Base-by-base conservation (phyloP, 1,284 basidiomycete species). In the Lentinula novae-zelandiae region DNA sequence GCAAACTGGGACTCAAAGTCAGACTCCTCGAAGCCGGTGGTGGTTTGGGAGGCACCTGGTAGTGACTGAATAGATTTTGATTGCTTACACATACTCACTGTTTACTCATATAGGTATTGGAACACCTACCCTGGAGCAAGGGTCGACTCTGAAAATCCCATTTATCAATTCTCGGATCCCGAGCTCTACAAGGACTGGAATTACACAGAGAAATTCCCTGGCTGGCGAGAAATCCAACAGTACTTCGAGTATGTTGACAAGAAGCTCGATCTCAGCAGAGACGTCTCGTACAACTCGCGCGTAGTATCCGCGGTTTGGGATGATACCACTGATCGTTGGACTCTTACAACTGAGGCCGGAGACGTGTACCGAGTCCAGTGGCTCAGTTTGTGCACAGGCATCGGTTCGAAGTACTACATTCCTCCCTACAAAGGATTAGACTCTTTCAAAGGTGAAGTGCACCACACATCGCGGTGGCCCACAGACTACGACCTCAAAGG, bases 111-210 rank as follows among this genome's bases (percentile, higher is more conserved):
- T 44, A 46, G 44, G 44, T 65, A 68, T 38, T 70, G 69, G 69
- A 70, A 69, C 58, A 67, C 67, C 44, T 71, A 69, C 49, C 69
- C 69, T 5, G 69, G 69, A 20, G 66, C 67, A 15, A 34, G 57
- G 10, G 57, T 58, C 7, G 54, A 38, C 48, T 57, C 54, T 13
- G 36, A 40, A 13, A 48, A 50, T 33, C 50, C 55, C 6, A 39
- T 52, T 4, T 44, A 38, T 36, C 68, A 71, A 56, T 65, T 68
- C 52, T 65, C 65, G 1, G 67, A 63, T 58, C 65, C 57, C 38
- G 69, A 69, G 40, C 46, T 70, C 12, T 71, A 68, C 67, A 67
- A 62, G 50, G 66, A 67, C 17, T 71, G 69, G 69, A 67, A 50
- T n/a, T 70, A 62, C 62, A 63, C 60, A 13, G 67, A 69, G 42